Conservation (phyloP, 495 filamentous ascomycete genomes). For the Letharia columbiana region DNA sequence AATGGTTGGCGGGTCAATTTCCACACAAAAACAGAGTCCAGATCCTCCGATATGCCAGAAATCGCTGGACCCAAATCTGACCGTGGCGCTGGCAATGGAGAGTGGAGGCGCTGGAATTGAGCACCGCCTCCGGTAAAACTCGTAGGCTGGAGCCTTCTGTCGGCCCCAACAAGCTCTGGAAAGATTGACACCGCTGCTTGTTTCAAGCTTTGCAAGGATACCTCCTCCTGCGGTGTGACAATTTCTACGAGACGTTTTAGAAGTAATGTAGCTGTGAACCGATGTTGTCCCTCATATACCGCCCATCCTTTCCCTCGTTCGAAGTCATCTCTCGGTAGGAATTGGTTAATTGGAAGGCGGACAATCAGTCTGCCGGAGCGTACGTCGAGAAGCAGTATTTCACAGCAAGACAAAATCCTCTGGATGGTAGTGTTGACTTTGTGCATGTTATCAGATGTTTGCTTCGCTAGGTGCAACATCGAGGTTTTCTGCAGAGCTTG, state of each 20-base stretch:
- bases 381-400: constrained; percentile 34
- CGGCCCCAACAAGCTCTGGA: constrained; percentile 16
- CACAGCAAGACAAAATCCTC: constrained; percentile 30
- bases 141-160: constrained; percentile 31
- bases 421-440: constrained; percentile 20
- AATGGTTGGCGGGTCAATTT: constrained; percentile 45
- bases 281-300: constrained; percentile 5
- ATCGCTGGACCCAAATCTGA: constrained; percentile 21
- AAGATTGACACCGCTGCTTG: constrained; percentile 25
- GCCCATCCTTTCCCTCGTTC: constrained; percentile 12
- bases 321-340: background rate
- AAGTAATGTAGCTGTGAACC: constrained; percentile 14
- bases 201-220: constrained; percentile 34
- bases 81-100: constrained; percentile 19
- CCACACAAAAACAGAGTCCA: constrained; percentile 32
- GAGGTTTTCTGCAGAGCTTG: constrained; percentile 56
- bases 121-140: constrained; percentile 48
- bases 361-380: constrained; percentile 35
- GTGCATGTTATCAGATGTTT: constrained; percentile 31
- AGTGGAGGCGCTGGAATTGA: constrained; percentile 41
- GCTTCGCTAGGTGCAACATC: constrained; percentile 47
- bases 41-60: background rate
- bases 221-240: constrained; percentile 34
- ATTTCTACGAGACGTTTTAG: constrained; percentile 40
- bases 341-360: constrained; percentile 27